Percentiles rank a stretch among this genome's conserved stretches.
phyloP scores from a whole-genome alignment of 805 yeast species.

The Metschnikowia picachoensis region DNA sequence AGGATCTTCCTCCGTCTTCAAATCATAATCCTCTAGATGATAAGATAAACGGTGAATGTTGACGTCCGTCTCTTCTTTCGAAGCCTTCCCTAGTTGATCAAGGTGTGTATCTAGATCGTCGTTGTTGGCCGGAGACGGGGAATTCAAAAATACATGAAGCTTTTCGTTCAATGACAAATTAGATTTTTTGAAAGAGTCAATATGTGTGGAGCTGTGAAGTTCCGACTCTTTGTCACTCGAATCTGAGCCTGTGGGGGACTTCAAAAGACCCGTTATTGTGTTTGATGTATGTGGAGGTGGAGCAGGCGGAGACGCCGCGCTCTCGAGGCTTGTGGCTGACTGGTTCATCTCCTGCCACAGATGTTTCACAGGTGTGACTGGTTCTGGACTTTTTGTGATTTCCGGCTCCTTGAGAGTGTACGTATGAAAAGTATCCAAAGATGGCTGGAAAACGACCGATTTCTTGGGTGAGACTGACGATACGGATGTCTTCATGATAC shows the following conservation, averaged over 20 bases:
- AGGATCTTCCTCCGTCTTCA: conserved; percentile 27
- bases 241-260: background rate
- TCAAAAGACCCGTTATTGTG: conserved; percentile 18
- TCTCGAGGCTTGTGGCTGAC: conserved; percentile 3
- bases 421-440: conserved; percentile 14
- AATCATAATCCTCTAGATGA: conserved; percentile 18
- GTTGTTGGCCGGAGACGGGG: conserved; percentile 13
- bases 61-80: conserved; percentile 24
- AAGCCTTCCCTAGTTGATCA: conserved; percentile 25
- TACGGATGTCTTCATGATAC: conserved; percentile 31
- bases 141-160: conserved; percentile 39
- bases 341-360: conserved; percentile 14
- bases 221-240: background rate
- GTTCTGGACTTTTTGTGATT: background rate
- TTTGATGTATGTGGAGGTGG: conserved; percentile 19
- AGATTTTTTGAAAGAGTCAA: conserved; percentile 9
- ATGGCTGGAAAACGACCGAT: conserved; percentile 30
- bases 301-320: conserved; percentile 12
- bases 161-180: conserved; percentile 41
- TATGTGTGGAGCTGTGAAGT: conserved; percentile 13
- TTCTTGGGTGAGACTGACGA: conserved; percentile 34
- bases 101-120: conserved; percentile 37
- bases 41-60: conserved; percentile 36
- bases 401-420: conserved; percentile 8
- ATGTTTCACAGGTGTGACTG: conserved; percentile 6